phyloP scores from a whole-genome alignment of 2,329 filamentous ascomycete genomes.

The Epichloe scottii region DNA sequence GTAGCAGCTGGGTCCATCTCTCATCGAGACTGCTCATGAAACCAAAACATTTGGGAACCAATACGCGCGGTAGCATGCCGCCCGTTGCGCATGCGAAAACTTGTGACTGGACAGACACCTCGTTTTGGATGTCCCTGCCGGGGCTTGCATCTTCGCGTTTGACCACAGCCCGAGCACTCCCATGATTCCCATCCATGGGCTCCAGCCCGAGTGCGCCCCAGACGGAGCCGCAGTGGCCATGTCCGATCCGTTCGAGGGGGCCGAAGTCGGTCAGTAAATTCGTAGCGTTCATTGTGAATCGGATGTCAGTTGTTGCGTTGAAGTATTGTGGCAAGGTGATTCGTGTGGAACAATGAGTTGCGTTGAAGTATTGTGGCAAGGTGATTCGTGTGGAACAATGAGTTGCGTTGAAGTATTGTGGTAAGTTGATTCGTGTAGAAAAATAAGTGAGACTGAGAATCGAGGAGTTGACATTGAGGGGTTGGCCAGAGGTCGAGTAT shows the following conservation, averaged over 20 bases:
- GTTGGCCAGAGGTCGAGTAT: background rate
- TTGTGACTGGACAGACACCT: conserved; percentile 1
- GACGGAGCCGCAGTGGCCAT: conserved; percentile 5
- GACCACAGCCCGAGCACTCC: background rate
- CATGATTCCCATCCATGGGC: background rate
- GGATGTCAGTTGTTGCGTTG: background rate
- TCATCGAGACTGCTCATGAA: background rate
- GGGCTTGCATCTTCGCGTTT: conserved; percentile 6
- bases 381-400: background rate
- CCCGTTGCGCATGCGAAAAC: background rate
- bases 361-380: background rate
- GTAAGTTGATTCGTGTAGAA: background rate
- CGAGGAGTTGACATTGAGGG: background rate
- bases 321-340: background rate
- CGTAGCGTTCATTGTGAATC: background rate
- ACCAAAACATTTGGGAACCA: background rate
- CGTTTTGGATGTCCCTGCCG: conserved; percentile 4
- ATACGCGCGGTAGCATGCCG: background rate
- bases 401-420: background rate
- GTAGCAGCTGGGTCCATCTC: conserved; percentile 10
- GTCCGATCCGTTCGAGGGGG: conserved; percentile 1
- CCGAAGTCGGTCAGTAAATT: background rate
- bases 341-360: background rate
- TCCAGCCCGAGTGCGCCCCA: background rate
- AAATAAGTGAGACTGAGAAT: background rate